Evolutionary conservation across 495 filamentous ascomycete species (phyloP).

Genomic region (Neurospora discreta): DNA sequence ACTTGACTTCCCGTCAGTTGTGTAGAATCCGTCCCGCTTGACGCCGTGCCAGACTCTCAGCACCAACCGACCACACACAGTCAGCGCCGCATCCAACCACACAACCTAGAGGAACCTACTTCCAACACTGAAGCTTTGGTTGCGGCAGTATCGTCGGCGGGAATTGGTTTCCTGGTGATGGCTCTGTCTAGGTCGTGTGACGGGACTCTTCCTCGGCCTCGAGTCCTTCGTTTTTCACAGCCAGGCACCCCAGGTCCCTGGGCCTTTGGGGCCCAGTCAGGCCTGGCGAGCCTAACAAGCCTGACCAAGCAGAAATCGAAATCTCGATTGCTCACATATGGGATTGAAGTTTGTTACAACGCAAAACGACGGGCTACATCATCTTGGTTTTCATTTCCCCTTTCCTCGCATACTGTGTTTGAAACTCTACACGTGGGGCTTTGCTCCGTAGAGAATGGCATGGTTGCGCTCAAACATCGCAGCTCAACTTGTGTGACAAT

Average conservation of each 20-base stretch:
- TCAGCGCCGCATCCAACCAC: neutral
- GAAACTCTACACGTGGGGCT: neutral
- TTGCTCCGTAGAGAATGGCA: neutral
- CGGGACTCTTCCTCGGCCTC: neutral
- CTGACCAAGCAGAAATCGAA: neutral
- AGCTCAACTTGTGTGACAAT: constrained; percentile 3
- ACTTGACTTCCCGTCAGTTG: neutral
- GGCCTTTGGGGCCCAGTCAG: neutral
- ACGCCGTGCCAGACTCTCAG: neutral
- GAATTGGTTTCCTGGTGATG: neutral
- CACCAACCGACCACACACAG: neutral
- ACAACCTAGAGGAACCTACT: neutral
- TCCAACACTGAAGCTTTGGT: neutral
- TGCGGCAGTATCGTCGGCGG: neutral
- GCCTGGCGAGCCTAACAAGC: too few relatives aligned
- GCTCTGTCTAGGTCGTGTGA: neutral
- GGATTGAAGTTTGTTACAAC: neutral
- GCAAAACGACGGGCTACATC: neutral
- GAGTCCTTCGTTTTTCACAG: neutral
- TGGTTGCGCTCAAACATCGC: neutral
- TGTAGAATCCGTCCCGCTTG: neutral
- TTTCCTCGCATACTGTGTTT: neutral
- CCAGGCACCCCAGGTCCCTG: neutral
- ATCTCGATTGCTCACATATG: neutral
- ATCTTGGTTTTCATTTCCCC: neutral